Evolutionary conservation across 257 asterid genomes (phyloP).

Genomic region (Lycium barbarum): DNA sequence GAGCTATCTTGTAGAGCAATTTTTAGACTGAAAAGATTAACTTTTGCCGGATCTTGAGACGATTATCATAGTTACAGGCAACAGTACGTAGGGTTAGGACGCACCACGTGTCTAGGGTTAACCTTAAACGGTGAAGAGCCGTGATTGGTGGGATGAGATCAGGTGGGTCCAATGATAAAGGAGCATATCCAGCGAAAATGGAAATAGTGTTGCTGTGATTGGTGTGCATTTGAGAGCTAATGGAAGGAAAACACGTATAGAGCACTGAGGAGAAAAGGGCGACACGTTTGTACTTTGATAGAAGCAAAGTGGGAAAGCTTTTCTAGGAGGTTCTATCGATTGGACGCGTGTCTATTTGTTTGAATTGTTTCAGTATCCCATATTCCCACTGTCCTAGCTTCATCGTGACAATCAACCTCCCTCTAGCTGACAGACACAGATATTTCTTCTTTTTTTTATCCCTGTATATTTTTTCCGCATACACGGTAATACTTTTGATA

Average conservation of each 20-base stretch:
- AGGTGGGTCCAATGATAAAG: conserved; percentile 54
- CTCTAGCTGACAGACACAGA: background rate
- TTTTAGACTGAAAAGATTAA: background rate
- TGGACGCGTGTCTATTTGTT: conserved; percentile 42
- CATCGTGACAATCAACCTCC: background rate
- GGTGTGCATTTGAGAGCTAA: conserved; percentile 34
- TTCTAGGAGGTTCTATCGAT: conserved; percentile 34
- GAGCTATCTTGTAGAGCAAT: background rate
- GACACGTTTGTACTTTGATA: conserved; percentile 47
- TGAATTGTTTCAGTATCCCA: background rate
- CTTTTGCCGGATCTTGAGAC: conserved; percentile 6
- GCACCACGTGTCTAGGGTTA: conserved; percentile 52
- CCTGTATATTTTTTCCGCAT: no score
- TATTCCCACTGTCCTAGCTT: background rate
- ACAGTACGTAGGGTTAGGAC: background rate
- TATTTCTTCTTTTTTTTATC: background rate
- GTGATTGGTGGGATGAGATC: conserved; percentile 51
- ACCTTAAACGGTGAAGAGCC: conserved; percentile 29
- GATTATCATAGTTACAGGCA: conserved; percentile 12
- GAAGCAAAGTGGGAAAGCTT: conserved; percentile 48
- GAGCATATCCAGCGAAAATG: conserved; percentile 45
- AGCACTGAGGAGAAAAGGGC: conserved; percentile 34
- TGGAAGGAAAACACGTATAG: conserved; percentile 41
- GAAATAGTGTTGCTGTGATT: conserved; percentile 37
- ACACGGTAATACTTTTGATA: no score